Conservation (phyloP, 257 asterid species). For the Craterostigma plantagineum region DNA sequence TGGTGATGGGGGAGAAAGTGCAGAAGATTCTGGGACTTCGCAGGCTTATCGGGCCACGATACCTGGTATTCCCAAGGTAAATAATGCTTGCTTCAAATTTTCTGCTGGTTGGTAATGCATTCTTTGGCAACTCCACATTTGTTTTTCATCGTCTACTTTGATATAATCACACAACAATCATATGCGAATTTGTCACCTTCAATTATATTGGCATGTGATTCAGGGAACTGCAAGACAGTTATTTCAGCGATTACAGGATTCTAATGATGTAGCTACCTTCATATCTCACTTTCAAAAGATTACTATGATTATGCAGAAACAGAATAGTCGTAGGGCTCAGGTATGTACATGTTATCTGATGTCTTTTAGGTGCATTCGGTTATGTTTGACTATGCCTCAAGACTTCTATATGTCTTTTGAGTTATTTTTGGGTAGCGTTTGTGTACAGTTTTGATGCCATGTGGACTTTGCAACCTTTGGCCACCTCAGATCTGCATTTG, state of each 20-base stretch:
- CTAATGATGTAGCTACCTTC: conserved; percentile 79
- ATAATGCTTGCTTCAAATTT: conserved; percentile 7
- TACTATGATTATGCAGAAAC: conserved; percentile 47
- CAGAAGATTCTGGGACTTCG: conserved; percentile 91
- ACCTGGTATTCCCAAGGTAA: conserved; percentile 96
- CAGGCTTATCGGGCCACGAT: conserved; percentile 78
- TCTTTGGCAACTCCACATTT: background rate
- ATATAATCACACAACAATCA: too few species aligned
- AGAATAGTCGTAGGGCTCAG: conserved; percentile 44
- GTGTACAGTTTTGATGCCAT: too few species aligned
- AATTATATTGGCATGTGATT: conserved; percentile 15
- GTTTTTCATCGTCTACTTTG: background rate
- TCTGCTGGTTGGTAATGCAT: background rate
- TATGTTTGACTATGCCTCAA: too few species aligned
- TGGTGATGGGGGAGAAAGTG: conserved; percentile 92
- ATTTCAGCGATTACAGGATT: conserved; percentile 84
- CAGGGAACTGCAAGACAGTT: conserved; percentile 96
- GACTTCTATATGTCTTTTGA: too few species aligned
- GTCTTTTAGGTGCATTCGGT: conserved; percentile 4
- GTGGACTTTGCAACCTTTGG: too few species aligned
- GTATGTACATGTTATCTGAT: conserved; percentile 17
- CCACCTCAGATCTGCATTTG: too few species aligned
- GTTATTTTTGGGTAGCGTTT: too few species aligned
- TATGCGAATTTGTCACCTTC: conserved; percentile 4
- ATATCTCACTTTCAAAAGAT: conserved; percentile 89